phyloP scores from a whole-genome alignment of 805 yeast genomes.

The Lipomyces starkeyi region DNA sequence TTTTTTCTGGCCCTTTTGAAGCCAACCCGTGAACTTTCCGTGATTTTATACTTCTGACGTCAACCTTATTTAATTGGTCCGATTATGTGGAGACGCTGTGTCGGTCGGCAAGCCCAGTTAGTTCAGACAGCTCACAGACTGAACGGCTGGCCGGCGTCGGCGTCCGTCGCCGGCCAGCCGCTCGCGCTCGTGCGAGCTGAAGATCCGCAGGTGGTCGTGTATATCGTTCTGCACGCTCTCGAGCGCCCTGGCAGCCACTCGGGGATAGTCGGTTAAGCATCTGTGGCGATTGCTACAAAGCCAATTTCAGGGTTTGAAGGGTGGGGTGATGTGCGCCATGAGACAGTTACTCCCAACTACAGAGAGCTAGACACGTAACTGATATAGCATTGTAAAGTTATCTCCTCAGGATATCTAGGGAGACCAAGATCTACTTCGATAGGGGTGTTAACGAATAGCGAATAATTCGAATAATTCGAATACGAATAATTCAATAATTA shows the following conservation, averaged over 20 bases:
- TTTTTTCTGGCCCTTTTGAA: background rate
- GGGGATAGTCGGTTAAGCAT: background rate
- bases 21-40: background rate
- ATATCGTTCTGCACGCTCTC: background rate
- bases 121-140: background rate
- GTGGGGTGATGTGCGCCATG: background rate
- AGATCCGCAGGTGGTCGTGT: background rate
- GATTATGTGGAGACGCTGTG: background rate
- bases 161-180: background rate
- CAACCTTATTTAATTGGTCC: background rate
- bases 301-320: background rate
- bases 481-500: no score
- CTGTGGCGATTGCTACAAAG: background rate
- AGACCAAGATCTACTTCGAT: background rate
- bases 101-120: conserved; percentile 1
- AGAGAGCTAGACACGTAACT: background rate
- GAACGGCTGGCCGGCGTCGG: background rate
- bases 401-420: background rate
- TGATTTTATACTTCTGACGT: background rate
- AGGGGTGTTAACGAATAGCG: no score
- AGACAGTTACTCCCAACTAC: background rate
- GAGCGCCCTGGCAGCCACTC: conserved; percentile 1
- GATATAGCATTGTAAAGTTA: background rate
- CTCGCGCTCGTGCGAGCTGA: conserved; percentile 1
- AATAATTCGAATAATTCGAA: no score